A percentile compares a stretch with the other conserved stretches of the same genome.
Evolutionary conservation across 2,329 filamentous ascomycete genomes (phyloP).

Genomic region (Talaromyces marneffei): DNA sequence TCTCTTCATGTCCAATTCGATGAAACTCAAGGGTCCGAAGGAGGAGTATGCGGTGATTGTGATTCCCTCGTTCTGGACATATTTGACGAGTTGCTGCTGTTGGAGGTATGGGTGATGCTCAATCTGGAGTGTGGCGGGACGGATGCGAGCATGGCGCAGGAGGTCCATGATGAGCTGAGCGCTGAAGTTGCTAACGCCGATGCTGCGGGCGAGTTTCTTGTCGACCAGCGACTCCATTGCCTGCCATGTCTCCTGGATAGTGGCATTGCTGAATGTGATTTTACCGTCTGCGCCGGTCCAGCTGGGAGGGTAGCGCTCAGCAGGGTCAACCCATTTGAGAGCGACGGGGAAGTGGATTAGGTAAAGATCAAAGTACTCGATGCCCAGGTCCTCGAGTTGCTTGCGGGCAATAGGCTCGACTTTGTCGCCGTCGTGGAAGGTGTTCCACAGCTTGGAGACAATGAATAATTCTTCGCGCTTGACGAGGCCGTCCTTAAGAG

Average conservation of each 20-base stretch:
- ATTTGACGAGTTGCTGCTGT: conserved; percentile 63
- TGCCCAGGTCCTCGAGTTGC: conserved; percentile 73
- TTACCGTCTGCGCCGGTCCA: conserved; percentile 62
- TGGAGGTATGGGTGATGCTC: conserved; percentile 88
- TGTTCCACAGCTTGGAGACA: conserved; percentile 89
- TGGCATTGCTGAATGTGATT: conserved; percentile 60
- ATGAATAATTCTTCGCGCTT: conserved; percentile 86
- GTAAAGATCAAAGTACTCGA: conserved; percentile 89
- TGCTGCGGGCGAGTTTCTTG: conserved; percentile 62
- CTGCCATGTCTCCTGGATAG: conserved; percentile 74
- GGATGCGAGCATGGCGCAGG: conserved; percentile 68
- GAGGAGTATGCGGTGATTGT: conserved; percentile 77
- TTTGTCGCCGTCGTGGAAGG: conserved; percentile 74
- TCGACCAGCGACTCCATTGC: conserved; percentile 72
- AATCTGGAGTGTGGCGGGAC: conserved; percentile 73
- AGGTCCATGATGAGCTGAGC: conserved; percentile 71
- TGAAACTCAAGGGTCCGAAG: conserved; percentile 72
- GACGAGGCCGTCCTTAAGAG: conserved; percentile 74
- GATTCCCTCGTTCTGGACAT: conserved; percentile 65
- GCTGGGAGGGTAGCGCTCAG: conserved; percentile 70
- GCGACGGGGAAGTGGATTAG: conserved; percentile 85
- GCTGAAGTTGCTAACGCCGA: conserved; percentile 81
- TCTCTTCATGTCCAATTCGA: conserved; percentile 67
- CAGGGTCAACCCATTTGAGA: conserved; percentile 77
- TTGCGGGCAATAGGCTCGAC: conserved; percentile 70